Percentiles rank a stretch among this genome's conserved stretches.
phyloP scores from a whole-genome alignment of 139 green algal species.

The Axilococcus clingmanii region DNA sequence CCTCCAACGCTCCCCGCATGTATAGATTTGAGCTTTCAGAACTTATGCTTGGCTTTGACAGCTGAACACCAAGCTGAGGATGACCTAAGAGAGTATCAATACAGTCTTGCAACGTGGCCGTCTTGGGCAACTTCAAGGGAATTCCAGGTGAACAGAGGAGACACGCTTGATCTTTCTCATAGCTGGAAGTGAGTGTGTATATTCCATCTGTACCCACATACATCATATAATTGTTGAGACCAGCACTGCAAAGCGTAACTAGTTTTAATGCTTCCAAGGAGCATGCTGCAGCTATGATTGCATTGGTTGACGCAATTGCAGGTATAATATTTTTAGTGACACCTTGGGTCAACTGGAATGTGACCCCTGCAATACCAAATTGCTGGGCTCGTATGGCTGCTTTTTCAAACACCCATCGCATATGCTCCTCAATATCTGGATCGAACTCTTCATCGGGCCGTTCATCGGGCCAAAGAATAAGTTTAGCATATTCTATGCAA shows the following conservation, averaged over 20 bases:
- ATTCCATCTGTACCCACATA: conserved; percentile 87
- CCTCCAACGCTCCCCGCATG: conserved; percentile 78
- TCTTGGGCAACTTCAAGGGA: conserved; percentile 42
- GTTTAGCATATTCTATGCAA: conserved; percentile 97
- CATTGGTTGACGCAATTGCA: conserved; percentile 97
- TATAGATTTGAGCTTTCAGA: conserved; percentile 74
- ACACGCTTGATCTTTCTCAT: conserved; percentile 81
- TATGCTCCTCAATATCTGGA: conserved; percentile 88
- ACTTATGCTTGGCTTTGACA: conserved; percentile 69
- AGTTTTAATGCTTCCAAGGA: conserved; percentile 93
- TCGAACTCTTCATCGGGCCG: conserved; percentile 83
- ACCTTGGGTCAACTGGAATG: conserved; percentile 77
- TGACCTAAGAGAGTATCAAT: conserved; percentile 64
- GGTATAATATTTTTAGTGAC: conserved; percentile 99
- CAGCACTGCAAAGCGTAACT: conserved; percentile 73
- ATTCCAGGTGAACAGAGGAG: conserved; percentile 81
- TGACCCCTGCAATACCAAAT: conserved; percentile 88
- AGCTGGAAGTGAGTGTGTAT: conserved; percentile 89
- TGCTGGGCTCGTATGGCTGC: conserved; percentile 63
- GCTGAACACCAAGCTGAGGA: conserved; percentile 36
- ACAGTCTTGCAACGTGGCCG: conserved; percentile 62
- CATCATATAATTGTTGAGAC: conserved; percentile 98
- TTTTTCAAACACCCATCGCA: conserved; percentile 87
- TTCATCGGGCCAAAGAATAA: conserved; percentile 87
- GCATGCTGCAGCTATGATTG: conserved; percentile 86